Evolutionary conservation across 106 monocot genomes (phyloP).

Genomic region (Acorus gramineus): DNA sequence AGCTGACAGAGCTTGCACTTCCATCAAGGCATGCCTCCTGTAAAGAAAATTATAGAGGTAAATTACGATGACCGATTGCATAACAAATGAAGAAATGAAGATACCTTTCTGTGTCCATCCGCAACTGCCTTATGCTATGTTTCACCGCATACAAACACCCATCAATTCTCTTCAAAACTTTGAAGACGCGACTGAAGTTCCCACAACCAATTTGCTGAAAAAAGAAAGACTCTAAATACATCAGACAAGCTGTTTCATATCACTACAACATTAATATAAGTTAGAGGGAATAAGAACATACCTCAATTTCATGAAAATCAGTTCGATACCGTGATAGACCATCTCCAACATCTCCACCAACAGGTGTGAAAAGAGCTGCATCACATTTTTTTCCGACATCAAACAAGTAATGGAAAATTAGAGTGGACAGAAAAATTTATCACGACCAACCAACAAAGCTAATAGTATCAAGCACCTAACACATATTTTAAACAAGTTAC

Average conservation of each 20-base stretch:
- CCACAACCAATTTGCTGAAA: conserved; percentile 88
- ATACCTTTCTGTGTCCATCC: conserved; percentile 62
- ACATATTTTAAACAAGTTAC: too few relatives aligned
- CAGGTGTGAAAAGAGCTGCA: conserved; percentile 45
- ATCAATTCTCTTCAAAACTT: conserved; percentile 88
- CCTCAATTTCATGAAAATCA: conserved; percentile 97
- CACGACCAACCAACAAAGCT: too few relatives aligned
- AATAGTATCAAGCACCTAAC: too few relatives aligned
- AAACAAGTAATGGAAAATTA: too few relatives aligned
- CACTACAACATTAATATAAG: too few relatives aligned
- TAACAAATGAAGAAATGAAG: conserved; percentile 3
- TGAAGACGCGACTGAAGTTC: conserved; percentile 90
- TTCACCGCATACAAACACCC: conserved; percentile 95
- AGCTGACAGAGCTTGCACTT: conserved; percentile 95
- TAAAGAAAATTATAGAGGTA: conserved; percentile 7
- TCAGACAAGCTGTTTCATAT: too few relatives aligned
- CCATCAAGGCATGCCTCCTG: conserved; percentile 83
- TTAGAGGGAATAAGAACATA: conserved; percentile 2
- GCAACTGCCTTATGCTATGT: conserved; percentile 56
- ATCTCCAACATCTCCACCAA: conserved; percentile 30
- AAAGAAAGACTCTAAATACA: background rate
- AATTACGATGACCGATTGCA: background rate
- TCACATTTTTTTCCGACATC: too few relatives aligned
- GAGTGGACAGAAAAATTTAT: too few relatives aligned
- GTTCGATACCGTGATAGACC: conserved; percentile 77